Evolutionary conservation across 805 yeast genomes (phyloP), one percentile per base, ranked within the genome.

Genomic region (Yamadazyma olivae): DNA sequence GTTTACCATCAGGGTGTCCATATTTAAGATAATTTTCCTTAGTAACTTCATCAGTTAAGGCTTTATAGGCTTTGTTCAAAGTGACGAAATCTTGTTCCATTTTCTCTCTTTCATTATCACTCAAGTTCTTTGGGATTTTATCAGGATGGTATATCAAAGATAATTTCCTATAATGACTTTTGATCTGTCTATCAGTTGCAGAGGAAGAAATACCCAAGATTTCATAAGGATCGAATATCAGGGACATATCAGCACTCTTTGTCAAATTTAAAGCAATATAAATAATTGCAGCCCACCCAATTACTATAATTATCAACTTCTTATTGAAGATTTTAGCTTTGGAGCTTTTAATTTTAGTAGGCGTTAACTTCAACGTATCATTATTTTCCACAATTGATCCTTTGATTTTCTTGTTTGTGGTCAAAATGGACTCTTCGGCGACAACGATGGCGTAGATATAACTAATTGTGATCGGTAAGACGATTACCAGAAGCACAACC

Each of bases 1-100:
- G 95, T 27, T 95, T 96, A 28, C 99, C 99, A 65, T 93, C 99
- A 4, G 99, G 99, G 57, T 95, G 96, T 33, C 99, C 99, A 53
- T 83, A 93, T 49, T 77, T 81, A 50, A 82, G 67, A 58, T 76
- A 89, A 57, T 93, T 93, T 49, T 85, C 86, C 50, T 79, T 83
- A 3, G 86, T 79, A 8, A 70, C 74, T 48, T 87, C 96, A 61
- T 93, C 98, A 10, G 99, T 95, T 45, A 93, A 74, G 0, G 99
- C 87, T 61, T 89, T 85, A 64, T 95, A 89, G 17, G 99, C 99
- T 61, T 86, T 85, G 40, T 86, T 82, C 50, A 93, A 84, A 48
- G 77, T 71, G 25, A 90, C 91, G 59, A 77, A 93, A 27, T 75
- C 75, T 37, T 81, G 79, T 61, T 91, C 97, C 59, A 84, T 67